These are phyloP conservation scores for Gymnopus androsaceus DNA, from an alignment of 1,284 basidiomycete species.

Conservation along the genomic window DNA sequence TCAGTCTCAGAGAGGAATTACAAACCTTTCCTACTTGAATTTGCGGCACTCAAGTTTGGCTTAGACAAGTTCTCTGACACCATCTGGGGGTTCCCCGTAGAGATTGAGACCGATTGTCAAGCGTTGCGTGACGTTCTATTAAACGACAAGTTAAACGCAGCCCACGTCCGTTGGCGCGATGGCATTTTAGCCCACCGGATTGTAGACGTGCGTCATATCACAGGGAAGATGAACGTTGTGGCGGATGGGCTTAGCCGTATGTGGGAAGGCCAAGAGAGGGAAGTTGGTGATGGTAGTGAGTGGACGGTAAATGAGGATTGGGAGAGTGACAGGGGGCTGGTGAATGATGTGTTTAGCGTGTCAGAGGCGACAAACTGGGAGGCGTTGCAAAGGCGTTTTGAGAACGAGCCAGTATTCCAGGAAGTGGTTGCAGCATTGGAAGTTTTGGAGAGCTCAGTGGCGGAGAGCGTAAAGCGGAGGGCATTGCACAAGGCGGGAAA, in stretches of 20 bases:
- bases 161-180: slow-evolving; percentile 18
- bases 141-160: slow-evolving; percentile 16
- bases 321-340: slow-evolving; percentile 23
- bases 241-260: slow-evolving; percentile 19
- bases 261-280: slow-evolving; percentile 12
- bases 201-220: slow-evolving; percentile 18
- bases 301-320: slow-evolving; percentile 28
- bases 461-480: slow-evolving; percentile 2
- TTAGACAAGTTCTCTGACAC: slow-evolving; percentile 24
- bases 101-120: slow-evolving; percentile 25
- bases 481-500: slow-evolving; percentile 28
- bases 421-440: slow-evolving; percentile 31
- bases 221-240: slow-evolving; percentile 18
- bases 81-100: slow-evolving; percentile 22
- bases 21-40: slow-evolving; percentile 12
- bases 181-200: slow-evolving; percentile 21
- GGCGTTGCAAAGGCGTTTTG: slow-evolving; percentile 26
- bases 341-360: slow-evolving; percentile 30
- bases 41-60: slow-evolving; percentile 9
- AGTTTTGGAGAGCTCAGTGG: not conserved
- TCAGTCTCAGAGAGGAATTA: slow-evolving; percentile 14
- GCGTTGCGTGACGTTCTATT: slow-evolving; percentile 21
- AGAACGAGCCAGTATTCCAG: slow-evolving; percentile 27
- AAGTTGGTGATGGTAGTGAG: slow-evolving; percentile 30
- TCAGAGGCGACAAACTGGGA: not conserved